Percentiles rank a stretch among this genome's conserved stretches.
phyloP scores from a whole-genome alignment of 1,284 basidiomycete species.

The Ganoderma meredithae region DNA sequence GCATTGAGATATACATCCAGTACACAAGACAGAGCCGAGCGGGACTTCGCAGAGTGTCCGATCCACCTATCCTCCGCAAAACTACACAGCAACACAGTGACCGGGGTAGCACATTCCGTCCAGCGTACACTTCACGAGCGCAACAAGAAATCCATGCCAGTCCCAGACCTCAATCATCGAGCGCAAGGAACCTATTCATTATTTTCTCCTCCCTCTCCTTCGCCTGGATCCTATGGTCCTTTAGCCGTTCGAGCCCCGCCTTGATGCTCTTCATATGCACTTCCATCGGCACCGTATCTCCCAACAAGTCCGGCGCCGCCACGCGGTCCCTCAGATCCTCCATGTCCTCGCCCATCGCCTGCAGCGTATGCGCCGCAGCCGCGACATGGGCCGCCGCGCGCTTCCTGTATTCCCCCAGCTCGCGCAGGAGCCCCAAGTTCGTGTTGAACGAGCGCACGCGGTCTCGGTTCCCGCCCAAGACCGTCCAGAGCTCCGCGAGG shows the following conservation, averaged over 20 bases:
- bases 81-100: not conserved
- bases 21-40: not conserved
- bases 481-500: conserved; percentile 72
- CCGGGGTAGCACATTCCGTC: not conserved
- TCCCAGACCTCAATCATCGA: conserved; percentile 22
- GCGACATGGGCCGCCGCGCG: conserved; percentile 68
- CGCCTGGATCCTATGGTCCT: conserved; percentile 57
- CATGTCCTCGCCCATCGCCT: conserved; percentile 72
- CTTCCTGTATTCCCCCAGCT: conserved; percentile 61
- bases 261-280: conserved; percentile 77
- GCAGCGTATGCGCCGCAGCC: conserved; percentile 64
- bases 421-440: conserved; percentile 59
- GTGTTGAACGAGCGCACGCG: conserved; percentile 54
- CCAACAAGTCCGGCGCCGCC: conserved; percentile 65
- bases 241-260: conserved; percentile 67
- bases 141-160: not conserved
- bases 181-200: conserved; percentile 40
- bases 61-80: not conserved
- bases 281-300: conserved; percentile 64
- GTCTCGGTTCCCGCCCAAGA: conserved; percentile 63
- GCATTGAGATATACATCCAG: no score
- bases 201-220: conserved; percentile 44
- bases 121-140: not conserved
- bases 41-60: not conserved
- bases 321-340: conserved; percentile 75